phyloP scores from a whole-genome alignment of 495 filamentous ascomycete species.

The Podospora anserina region DNA sequence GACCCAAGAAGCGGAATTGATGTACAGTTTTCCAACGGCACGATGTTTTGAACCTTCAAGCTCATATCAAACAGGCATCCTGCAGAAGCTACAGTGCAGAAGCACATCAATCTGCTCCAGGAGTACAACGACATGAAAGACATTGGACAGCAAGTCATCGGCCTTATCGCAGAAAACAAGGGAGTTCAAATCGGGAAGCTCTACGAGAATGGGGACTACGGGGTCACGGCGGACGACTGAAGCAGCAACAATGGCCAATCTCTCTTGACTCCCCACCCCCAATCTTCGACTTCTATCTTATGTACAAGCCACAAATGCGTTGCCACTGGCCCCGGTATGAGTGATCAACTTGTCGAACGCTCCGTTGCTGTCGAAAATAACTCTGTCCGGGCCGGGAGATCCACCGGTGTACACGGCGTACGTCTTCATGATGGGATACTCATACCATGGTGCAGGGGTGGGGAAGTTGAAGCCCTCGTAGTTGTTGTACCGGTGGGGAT shows the following conservation, averaged over 20 bases:
- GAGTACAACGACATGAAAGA: slow-evolving; percentile 80
- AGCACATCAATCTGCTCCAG: slow-evolving; percentile 66
- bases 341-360: slow-evolving; percentile 60
- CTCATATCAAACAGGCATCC: slow-evolving; percentile 17
- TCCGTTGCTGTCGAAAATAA: slow-evolving; percentile 58
- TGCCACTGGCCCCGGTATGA: slow-evolving; percentile 64
- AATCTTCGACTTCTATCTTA: not conserved
- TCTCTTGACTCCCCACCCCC: not conserved
- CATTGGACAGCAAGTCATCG: slow-evolving; percentile 67
- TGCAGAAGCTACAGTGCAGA: slow-evolving; percentile 44
- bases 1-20: not conserved
- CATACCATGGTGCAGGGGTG: slow-evolving; percentile 57
- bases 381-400: slow-evolving; percentile 66
- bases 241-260: too few species aligned
- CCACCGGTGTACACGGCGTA: slow-evolving; percentile 57
- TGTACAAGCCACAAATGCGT: slow-evolving; percentile 60
- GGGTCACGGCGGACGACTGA: slow-evolving; percentile 22
- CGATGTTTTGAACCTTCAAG: not conserved
- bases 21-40: not conserved
- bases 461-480: slow-evolving; percentile 70
- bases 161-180: slow-evolving; percentile 66
- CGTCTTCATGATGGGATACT: slow-evolving; percentile 64
- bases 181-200: slow-evolving; percentile 61
- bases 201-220: slow-evolving; percentile 51
- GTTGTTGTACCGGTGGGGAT: slow-evolving; percentile 72